phyloP scores from a whole-genome alignment of 129 eudicot genomes.

The Saposhnikovia divaricata region DNA sequence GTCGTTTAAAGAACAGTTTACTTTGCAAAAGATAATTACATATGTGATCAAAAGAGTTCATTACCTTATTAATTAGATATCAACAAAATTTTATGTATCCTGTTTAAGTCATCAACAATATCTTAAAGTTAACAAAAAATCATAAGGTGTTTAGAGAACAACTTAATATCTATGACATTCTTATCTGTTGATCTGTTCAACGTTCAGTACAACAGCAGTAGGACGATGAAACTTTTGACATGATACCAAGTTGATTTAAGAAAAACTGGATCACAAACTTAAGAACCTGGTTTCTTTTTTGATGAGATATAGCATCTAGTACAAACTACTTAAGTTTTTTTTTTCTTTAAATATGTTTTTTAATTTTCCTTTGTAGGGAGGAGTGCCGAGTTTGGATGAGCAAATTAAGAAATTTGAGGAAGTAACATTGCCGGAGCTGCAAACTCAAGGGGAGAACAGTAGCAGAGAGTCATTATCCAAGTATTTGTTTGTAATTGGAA shows the following conservation, averaged over 20 bases:
- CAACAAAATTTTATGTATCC: neutral
- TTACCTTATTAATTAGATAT: neutral
- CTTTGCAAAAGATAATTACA: neutral
- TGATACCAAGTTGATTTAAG: too few relatives aligned
- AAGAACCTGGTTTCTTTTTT: too few relatives aligned
- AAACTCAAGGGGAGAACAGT: neutral
- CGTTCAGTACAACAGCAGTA: neutral
- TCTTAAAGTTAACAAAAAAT: too few relatives aligned
- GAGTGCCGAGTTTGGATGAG: constrained; percentile 33
- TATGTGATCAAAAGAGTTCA: neutral
- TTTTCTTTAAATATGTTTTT: too few relatives aligned
- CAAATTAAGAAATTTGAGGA: constrained; percentile 43
- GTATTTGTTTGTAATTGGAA: constrained; percentile 42
- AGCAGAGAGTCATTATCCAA: constrained; percentile 8
- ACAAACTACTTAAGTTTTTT: too few relatives aligned
- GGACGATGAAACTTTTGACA: neutral
- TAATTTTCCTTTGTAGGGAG: constrained; percentile 18
- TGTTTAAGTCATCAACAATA: too few relatives aligned
- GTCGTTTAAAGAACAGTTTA: neutral
- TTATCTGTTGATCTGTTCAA: neutral
- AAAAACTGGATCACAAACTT: too few relatives aligned
- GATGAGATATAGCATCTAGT: too few relatives aligned
- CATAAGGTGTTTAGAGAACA: neutral
- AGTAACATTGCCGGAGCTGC: constrained; percentile 39
- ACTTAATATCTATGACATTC: neutral